Conservation (phyloP, 192 early-diverging fungal species). For the Phlyctochytrium arcticum region DNA sequence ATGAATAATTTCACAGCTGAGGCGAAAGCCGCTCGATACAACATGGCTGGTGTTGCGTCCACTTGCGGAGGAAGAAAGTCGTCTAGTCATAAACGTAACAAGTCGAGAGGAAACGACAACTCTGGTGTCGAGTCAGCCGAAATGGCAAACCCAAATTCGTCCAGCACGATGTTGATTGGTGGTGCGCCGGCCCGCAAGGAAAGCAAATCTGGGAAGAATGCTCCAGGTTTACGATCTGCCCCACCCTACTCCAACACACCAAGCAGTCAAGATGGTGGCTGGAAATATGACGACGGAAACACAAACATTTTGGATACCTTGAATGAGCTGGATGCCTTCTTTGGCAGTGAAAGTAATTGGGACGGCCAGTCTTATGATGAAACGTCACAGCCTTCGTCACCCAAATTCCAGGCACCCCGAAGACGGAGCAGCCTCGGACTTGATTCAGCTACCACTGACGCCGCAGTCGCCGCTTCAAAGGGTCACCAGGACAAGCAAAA, state of each 20-base stretch:
- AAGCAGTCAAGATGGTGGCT: neutral
- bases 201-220: neutral
- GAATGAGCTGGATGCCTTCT: conserved; percentile 29
- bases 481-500: neutral
- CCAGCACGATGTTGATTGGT: conserved; percentile 9
- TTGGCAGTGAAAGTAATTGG: conserved; percentile 14
- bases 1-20: conserved; percentile 14
- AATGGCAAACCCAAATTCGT: neutral
- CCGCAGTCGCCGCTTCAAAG: neutral
- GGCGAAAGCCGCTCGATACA: conserved; percentile 34
- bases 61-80: conserved; percentile 37
- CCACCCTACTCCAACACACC: neutral
- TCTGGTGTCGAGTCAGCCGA: neutral
- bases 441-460: neutral
- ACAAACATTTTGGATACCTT: conserved; percentile 21
- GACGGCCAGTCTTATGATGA: neutral
- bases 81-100: no score
- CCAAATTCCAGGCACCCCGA: neutral
- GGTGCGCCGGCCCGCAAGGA: neutral
- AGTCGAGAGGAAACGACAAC: conserved; percentile 16
- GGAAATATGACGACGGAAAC: conserved; percentile 8
- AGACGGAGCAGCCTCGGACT: neutral
- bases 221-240: neutral
- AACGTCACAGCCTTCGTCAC: neutral
- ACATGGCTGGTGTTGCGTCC: conserved; percentile 32